Base-by-base conservation (phyloP, 495 filamentous ascomycete species). In the Aspergillus biplanus region DNA sequence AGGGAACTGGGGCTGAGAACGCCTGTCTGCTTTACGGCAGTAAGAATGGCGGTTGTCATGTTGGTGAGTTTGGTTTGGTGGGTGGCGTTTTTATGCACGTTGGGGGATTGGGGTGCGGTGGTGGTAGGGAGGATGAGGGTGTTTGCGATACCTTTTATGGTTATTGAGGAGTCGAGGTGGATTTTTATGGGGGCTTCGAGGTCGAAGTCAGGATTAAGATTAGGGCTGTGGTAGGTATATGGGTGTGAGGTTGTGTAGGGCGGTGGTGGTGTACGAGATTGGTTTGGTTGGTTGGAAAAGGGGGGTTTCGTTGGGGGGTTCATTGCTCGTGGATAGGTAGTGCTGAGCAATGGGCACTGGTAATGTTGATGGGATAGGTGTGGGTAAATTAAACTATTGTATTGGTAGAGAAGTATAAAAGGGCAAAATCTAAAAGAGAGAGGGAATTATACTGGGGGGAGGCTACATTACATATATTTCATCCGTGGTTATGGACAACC, bases 161-260 rank as follows among this genome's bases (percentile, higher is more conserved):
- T 65, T 65, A 80, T 78, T 7, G 75, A 75, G 15, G 68, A 63
- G 56, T 80, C 73, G 52, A 82, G 72, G 37, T 67, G 59, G 54
- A 81, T 78, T 12, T 63, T 71, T 35, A 74, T 64, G 1, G 66
- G 27, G 33, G 59, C 15, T 50, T 2, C 32, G 5, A 16, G 6
- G 13, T 65, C 42, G n/a, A 33, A 52, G 16, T 65, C 57, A 4
- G 67, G 54, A 33, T 65, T 16, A 3, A 35, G 55, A 16, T 47
- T 49, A 50, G 32, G 39, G 56, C 21, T 35, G 33, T 27, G 21
- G 21, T 27, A 27, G 21, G 21, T 27, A 27, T 27, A 27, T 27
- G 21, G 21, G 21, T 27, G 21, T 27, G 63, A 13, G 11, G 57
- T 50, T 39, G 66, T 56, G 32, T 71, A 63, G 39, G 67, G 62